Evolutionary conservation across 495 filamentous ascomycete genomes (phyloP).

Genomic region (Choiromyces venosus): DNA sequence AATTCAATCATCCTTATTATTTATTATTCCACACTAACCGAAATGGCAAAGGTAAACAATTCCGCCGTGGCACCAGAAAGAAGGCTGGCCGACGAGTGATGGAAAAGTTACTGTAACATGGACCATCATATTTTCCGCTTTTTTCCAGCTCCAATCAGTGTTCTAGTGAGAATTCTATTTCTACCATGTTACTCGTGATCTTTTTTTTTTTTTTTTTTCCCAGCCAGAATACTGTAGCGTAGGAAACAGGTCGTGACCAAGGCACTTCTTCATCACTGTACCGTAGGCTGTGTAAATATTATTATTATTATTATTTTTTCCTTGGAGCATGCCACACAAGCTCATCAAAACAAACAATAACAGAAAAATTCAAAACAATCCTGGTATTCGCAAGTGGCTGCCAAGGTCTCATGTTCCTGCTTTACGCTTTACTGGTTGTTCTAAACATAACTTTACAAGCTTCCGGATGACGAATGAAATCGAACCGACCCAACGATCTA

Average conservation of each 20-base stretch:
- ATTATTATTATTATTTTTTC: too few relatives aligned
- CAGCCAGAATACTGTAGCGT: neutral
- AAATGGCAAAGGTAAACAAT: neutral
- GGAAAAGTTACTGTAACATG: neutral
- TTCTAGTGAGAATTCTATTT: neutral
- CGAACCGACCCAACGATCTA: conserved; percentile 11
- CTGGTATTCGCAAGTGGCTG: neutral
- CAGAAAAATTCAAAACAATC: conserved; percentile 8
- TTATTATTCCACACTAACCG: neutral
- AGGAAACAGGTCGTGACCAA: neutral
- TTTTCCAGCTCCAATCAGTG: neutral
- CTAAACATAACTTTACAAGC: conserved; percentile 28
- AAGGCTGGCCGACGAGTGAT: neutral
- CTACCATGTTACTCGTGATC: neutral
- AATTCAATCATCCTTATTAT: neutral
- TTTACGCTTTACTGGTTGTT: conserved; percentile 14
- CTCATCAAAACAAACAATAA: conserved; percentile 13
- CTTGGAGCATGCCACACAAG: neutral
- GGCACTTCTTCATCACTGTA: neutral
- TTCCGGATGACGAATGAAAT: conserved; percentile 26
- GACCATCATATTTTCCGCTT: neutral
- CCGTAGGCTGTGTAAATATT: neutral
- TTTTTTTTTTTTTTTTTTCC: neutral
- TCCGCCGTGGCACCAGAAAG: neutral
- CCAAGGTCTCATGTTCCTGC: conserved; percentile 22